Evolutionary conservation across 1,139 yeast genomes (phyloP), one percentile per base, ranked within the genome.

Genomic region (Pichia sp.): DNA sequence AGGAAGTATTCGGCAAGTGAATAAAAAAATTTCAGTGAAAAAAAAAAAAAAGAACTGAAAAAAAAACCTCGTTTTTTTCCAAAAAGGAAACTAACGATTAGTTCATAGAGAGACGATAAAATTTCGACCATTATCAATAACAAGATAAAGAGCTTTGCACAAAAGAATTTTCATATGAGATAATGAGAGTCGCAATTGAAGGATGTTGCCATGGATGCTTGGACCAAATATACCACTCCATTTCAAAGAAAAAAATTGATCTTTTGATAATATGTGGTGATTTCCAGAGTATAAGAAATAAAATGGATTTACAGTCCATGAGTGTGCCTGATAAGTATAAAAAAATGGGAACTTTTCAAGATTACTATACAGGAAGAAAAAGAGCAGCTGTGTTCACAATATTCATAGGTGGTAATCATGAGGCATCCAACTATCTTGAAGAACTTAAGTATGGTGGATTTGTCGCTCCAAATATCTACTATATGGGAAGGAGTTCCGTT

Each of bases 141-240:
- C 12, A 34, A n/a, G 16, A 5, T 34, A 7, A 34, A 5, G 7
- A 34, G 42, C 3, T 8, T 10, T 3, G 4, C 16, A 12, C 12
- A 39, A 10, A 18, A 39, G 18, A n/a, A 3, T 13, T 16, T 13
- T 34, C 8, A 34, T n/a, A n/a, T n/a, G n/a, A 34, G 9, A 34
- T 40, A 44, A 56, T 65, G 58, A 60, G 47, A 44, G 60, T 90
- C 13, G 96, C 95, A 5, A 76, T 90, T 0, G 93, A 88, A 63
- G 99, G 99, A 19, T 93, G 99, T 66, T 84, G 96, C 58, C 99
- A 93, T 67, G 98, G 99, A 1, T 83, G 82, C 55, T 75, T 93
- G 41, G 71, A 82, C 57, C 62, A 65, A 10, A 85, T 91, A 2
- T 91, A 90, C 63, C 53, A 62, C 4, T 53, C 54, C 2, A 30